A percentile compares a stretch with the other conserved stretches of the same genome.
phyloP scores from a whole-genome alignment of 108 stramenopile species.

The Stephanodiscus minutulus region DNA sequence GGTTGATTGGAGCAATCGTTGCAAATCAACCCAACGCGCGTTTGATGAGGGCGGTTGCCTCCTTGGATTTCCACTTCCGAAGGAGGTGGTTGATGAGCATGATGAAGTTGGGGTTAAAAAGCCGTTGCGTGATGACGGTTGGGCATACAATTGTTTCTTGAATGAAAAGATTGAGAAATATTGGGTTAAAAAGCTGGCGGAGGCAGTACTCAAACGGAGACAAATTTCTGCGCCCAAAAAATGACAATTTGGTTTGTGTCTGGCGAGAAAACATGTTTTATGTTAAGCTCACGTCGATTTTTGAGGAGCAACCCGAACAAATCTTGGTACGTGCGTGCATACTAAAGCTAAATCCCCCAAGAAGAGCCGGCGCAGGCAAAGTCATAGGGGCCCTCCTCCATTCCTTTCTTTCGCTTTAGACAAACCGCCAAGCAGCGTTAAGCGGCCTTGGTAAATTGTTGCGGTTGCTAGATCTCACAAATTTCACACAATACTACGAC shows the following conservation, averaged over 20 bases:
- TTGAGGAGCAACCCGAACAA: no score
- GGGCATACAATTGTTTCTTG: conserved; percentile 81
- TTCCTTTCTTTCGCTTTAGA: no score
- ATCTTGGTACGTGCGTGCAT: no score
- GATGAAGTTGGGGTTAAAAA: no score
- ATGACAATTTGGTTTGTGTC: neutral
- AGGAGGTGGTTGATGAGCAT: conserved; percentile 35
- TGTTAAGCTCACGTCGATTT: no score
- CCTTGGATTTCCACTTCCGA: conserved; percentile 69
- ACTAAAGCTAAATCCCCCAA: conserved; percentile 37
- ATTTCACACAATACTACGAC: no score
- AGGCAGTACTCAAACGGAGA: conserved; percentile 29
- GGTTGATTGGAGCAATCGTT: conserved; percentile 50
- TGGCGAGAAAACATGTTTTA: no score
- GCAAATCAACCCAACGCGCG: conserved; percentile 23
- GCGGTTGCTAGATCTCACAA: no score
- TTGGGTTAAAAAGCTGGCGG: conserved; percentile 64
- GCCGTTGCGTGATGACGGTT: conserved; percentile 52
- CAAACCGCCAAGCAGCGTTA: no score
- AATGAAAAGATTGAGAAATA: conserved; percentile 75
- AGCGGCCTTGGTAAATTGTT: no score
- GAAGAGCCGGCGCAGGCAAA: conserved; percentile 26
- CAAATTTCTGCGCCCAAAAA: neutral
- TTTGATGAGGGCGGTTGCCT: conserved; percentile 42
- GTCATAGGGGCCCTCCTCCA: conserved; percentile 29